Base-by-base conservation (phyloP, 495 filamentous ascomycete genomes). In the Lentithecium fluviatile region DNA sequence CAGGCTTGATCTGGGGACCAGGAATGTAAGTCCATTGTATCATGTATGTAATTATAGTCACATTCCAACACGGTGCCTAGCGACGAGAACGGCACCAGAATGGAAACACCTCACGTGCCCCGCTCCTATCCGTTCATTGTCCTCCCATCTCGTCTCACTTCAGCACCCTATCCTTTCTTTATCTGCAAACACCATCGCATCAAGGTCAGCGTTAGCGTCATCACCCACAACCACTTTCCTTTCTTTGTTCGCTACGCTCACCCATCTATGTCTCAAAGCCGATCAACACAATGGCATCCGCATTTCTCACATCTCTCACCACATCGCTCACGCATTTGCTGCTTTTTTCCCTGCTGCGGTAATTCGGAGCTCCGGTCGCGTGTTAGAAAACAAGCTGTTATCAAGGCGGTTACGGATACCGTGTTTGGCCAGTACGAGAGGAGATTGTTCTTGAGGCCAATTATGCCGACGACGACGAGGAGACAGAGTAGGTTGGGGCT, bases 1-100 rank as follows among this genome's bases (percentile, higher is more conserved):
- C 58, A 54, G 23, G 6, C 29, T 17, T 20, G 11, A 15, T 15
- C 5, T 17, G 40, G 20, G 17, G 19, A 13, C 13, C 5, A 43
- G 40, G 40, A 43, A 43, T 43, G 13, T 43, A 43, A 43, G 40
- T 43, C 19, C 40, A 17, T 34, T 20, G 54, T 36, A 57, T 19
- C n/a, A 29, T 43, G 13, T 45, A 34, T 52, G 20, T 60, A 26
- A 15, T 8, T 29, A 34, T 52, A 52, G 11, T 17, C 13, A 52
- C 15, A n/a, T 43, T n/a, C 40, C 19, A 15, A 43, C 40, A 13
- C 3, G 4, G 6, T 15, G 4, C 29, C 29, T 32, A 32, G 29
- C 29, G 29, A 32, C 29, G 29, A 3, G 29, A 4, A 32, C 10
- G 29, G 29, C 29, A 4, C 29, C 23, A 17, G 24, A 29, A 49